phyloP scores from a whole-genome alignment of 306 rosid genomes.

The Casuarina cunninghamiana region DNA sequence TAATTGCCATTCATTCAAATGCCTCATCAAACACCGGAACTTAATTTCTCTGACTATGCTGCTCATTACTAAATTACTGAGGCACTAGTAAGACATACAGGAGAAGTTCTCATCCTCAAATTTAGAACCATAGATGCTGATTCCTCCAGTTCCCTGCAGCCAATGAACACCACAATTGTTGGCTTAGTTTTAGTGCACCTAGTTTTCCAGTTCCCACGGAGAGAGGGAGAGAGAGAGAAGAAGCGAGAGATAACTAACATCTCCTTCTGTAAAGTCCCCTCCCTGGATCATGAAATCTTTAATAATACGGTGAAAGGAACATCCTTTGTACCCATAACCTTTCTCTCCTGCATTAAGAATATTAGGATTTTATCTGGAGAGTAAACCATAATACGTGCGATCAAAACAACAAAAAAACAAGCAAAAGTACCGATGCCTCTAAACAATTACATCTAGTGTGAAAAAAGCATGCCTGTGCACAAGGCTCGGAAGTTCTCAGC shows the following conservation, averaged over 20 bases:
- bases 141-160: conserved; percentile 94
- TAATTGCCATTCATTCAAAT: not conserved
- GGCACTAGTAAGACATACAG: conserved; percentile 46
- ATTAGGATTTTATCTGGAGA: conserved; percentile 21
- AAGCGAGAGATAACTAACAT: conserved; percentile 41
- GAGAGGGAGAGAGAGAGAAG: conserved; percentile 11
- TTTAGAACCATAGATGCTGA: conserved; percentile 77
- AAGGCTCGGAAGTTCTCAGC: conserved; percentile 84
- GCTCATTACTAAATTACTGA: conserved; percentile 16
- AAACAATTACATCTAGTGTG: conserved; percentile 9
- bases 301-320: conserved; percentile 89
- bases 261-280: conserved; percentile 91
- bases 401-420: conserved; percentile 18
- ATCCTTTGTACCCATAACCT: conserved; percentile 91
- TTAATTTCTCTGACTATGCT: conserved; percentile 1
- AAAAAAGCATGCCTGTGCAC: conserved; percentile 67
- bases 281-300: conserved; percentile 96
- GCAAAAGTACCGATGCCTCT: not conserved
- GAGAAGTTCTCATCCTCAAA: conserved; percentile 79
- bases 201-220: not conserved
- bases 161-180: conserved; percentile 19
- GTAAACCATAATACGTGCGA: conserved; percentile 12
- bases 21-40: conserved; percentile 1
- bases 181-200: conserved; percentile 20
- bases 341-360: conserved; percentile 71